Evolutionary conservation across 257 asterid genomes (phyloP), one percentile per base, ranked within the genome.

Genomic region (Solanum sitiens): DNA sequence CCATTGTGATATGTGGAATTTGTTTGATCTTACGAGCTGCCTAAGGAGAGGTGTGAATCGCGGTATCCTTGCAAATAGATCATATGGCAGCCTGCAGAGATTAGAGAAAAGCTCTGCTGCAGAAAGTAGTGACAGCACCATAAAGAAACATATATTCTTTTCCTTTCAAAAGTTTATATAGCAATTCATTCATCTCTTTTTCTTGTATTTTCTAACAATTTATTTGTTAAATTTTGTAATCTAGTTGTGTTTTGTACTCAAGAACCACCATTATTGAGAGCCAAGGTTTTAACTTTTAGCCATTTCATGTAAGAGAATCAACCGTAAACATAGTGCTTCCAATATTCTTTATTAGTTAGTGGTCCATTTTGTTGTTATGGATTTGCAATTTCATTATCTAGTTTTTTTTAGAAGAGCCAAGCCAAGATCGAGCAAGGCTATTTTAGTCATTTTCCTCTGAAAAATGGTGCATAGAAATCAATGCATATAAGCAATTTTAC

Each of bases 121-220:
- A 80, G 27, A 80, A 87, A 90, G 87, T 86, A 83, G 86, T 82
- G 88, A 88, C 89, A 70, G 77, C 84, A 84, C 73, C 45, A 32
- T 80, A 87, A 91, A 91, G 88, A 89, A 89, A 84, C n/a, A 32
- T 80, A 88, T 89, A 18, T 84, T 88, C 9, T 92, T 89, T 90
- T 91, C 93, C 79, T 86, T 91, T 83, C 86, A 50, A 83, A 68
- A 84, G 89, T 86, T 93, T 86, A 87, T 93, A 94, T 92, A 90
- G 93, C 90, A 87, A 92, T 93, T 95, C 91, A 89, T 92, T 88
- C 87, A 89, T 89, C 90, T 88, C 88, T 83, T 65, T 47, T 35
- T 30, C 30, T 86, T 32, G 35, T 84, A 88, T 89, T 61, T 50
- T 30, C 0, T 47, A 47, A 47, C 42, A 82, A 67, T 85, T 91